phyloP scores from a whole-genome alignment of 805 yeast species.

The Candida orba region DNA sequence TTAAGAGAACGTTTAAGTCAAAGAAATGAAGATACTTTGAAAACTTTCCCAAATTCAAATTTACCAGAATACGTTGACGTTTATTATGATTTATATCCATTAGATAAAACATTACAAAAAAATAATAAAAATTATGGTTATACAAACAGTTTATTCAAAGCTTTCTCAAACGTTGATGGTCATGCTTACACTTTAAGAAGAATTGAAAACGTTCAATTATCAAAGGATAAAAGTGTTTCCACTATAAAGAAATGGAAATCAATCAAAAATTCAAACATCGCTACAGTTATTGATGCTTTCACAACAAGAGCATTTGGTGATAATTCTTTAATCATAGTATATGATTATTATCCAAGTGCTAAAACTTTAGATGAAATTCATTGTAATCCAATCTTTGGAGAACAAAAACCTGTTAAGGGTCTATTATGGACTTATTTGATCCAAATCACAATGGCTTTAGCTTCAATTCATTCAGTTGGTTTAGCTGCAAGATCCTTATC shows the following conservation, averaged over 20 bases:
- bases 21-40: conserved; percentile 76
- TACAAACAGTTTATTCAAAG: conserved; percentile 65
- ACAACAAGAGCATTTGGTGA: conserved; percentile 84
- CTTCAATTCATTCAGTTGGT: conserved; percentile 56
- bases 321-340: conserved; percentile 63
- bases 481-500: conserved; percentile 58
- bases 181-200: conserved; percentile 69
- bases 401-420: conserved; percentile 47
- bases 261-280: conserved; percentile 50
- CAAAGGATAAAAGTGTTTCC: conserved; percentile 52
- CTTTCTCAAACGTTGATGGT: conserved; percentile 73
- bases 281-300: conserved; percentile 71
- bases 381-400: conserved; percentile 35
- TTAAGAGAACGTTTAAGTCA: conserved; percentile 63
- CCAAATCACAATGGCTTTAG: conserved; percentile 66
- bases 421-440: conserved; percentile 68
- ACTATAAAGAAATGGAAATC: conserved; percentile 62
- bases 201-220: conserved; percentile 50
- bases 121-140: conserved; percentile 38
- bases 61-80: conserved; percentile 74
- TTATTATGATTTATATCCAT: conserved; percentile 80
- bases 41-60: conserved; percentile 48
- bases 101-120: conserved; percentile 45
- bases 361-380: conserved; percentile 65
- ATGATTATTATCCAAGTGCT: conserved; percentile 80